Evolutionary conservation across 441 rosid genomes (phyloP).

Genomic region (Aleurites moluccanus): DNA sequence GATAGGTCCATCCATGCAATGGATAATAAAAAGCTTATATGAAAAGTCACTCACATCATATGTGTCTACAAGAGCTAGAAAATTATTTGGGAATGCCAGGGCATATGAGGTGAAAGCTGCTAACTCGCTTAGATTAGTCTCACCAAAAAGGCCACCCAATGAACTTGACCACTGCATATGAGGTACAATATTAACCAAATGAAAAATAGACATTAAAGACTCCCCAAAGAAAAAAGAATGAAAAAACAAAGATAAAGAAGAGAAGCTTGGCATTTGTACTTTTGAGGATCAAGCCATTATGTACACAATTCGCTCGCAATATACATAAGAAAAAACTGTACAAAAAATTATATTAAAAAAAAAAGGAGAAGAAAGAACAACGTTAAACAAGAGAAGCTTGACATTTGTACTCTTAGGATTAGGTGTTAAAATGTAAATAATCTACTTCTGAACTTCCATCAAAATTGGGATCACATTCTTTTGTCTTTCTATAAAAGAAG

Average conservation of each 20-base stretch:
- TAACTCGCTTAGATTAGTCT: slow-evolving; percentile 91
- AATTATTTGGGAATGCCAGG: slow-evolving; percentile 75
- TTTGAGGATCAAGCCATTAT: slow-evolving; percentile 2
- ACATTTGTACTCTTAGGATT: no score
- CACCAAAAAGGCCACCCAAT: slow-evolving; percentile 55
- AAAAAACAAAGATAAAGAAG: neutral
- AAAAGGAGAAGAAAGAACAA: no score
- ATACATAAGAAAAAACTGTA: neutral
- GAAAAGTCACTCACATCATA: slow-evolving; percentile 68
- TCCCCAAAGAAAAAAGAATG: neutral
- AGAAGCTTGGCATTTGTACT: slow-evolving; percentile 7
- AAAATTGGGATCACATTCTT: neutral
- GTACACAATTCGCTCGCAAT: slow-evolving; percentile 3
- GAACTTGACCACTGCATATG: slow-evolving; percentile 57
- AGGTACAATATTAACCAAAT: slow-evolving; percentile 27
- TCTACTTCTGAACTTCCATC: neutral
- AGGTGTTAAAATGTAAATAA: neutral
- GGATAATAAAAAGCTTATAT: slow-evolving; percentile 11
- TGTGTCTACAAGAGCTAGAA: slow-evolving; percentile 91
- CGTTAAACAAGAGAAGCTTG: no score
- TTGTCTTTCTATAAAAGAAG: neutral
- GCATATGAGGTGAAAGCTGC: slow-evolving; percentile 93
- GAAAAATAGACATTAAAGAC: slow-evolving; percentile 5
- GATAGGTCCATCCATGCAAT: neutral
- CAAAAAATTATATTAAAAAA: no score